phyloP scores from a whole-genome alignment of 2,329 filamentous ascomycete genomes.

The Aspergillus novoparasiticus region DNA sequence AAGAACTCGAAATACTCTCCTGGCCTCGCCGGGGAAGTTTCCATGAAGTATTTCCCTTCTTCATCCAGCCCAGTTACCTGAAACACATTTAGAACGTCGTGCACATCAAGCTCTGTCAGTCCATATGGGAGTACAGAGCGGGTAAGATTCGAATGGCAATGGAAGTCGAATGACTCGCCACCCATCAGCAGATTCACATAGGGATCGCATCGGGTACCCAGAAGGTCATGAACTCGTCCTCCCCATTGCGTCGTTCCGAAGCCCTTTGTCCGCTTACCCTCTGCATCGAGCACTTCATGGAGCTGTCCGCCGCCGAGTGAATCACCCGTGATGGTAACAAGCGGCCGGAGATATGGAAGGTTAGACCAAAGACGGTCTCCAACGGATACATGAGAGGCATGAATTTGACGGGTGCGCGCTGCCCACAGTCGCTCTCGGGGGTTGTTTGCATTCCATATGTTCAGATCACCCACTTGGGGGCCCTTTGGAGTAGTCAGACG shows the following conservation, averaged over 20 bases:
- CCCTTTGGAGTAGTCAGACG: conserved; percentile 75
- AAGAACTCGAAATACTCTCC: conserved; percentile 72
- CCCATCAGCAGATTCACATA: conserved; percentile 77
- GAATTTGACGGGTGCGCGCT: conserved; percentile 73
- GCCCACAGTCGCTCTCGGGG: conserved; percentile 84
- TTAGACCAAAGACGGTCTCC: conserved; percentile 77
- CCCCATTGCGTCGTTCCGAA: conserved; percentile 56
- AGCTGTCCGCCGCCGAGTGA: conserved; percentile 53
- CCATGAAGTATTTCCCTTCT: conserved; percentile 75
- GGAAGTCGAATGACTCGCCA: conserved; percentile 73
- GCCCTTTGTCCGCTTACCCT: conserved; percentile 34
- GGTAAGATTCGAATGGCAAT: conserved; percentile 81
- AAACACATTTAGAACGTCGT: conserved; percentile 85
- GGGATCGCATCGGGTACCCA: conserved; percentile 82
- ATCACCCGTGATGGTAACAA: conserved; percentile 72
- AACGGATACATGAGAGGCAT: conserved; percentile 71
- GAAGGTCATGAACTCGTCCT: conserved; percentile 72
- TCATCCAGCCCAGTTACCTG: conserved; percentile 79
- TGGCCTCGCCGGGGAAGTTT: conserved; percentile 49
- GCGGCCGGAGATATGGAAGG: conserved; percentile 73
- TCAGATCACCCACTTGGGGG: conserved; percentile 80
- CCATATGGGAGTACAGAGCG: conserved; percentile 71
- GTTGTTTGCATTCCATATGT: conserved; percentile 77
- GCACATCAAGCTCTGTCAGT: conserved; percentile 72
- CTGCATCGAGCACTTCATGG: conserved; percentile 38